Conservation (phyloP, 345 rosid genomes). For the Salix suchowensis region DNA sequence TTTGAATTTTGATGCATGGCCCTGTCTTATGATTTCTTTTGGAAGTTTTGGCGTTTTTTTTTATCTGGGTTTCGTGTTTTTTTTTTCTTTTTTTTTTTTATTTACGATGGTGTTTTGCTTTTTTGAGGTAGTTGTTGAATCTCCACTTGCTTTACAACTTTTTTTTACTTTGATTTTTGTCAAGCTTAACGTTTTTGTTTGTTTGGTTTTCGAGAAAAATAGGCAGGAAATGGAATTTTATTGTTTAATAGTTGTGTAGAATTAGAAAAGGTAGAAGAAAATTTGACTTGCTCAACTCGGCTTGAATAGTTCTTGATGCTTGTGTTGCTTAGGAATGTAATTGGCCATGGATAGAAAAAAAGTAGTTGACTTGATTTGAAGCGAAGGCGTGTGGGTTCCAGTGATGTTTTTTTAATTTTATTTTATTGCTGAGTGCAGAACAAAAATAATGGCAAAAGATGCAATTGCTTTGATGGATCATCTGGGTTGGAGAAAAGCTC, state of each 20-base stretch:
- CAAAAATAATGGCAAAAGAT: slow-evolving; percentile 85
- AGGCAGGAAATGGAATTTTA: neutral
- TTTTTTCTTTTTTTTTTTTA: neutral
- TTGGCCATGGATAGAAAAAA: neutral
- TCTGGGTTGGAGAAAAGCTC: slow-evolving; percentile 81
- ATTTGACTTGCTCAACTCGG: neutral
- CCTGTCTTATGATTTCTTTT: neutral
- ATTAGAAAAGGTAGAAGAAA: neutral
- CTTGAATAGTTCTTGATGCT: neutral
- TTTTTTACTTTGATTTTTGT: neutral
- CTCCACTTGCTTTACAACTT: neutral
- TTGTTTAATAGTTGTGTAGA: neutral
- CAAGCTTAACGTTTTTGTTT: neutral
- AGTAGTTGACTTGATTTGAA: neutral
- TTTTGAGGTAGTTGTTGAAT: neutral
- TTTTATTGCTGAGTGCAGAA: slow-evolving; percentile 41
- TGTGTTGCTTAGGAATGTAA: neutral
- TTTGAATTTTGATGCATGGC: neutral
- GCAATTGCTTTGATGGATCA: slow-evolving; percentile 80
- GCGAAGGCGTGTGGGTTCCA: neutral
- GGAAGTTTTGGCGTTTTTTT: neutral
- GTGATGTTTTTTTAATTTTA: neutral
- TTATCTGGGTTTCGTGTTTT: neutral
- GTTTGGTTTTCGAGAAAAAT: neutral
- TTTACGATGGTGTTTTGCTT: neutral